These are phyloP conservation scores for Alternaria consortialis DNA, from an alignment of 2,329 filamentous ascomycete genomes.

Conservation along the genomic window DNA sequence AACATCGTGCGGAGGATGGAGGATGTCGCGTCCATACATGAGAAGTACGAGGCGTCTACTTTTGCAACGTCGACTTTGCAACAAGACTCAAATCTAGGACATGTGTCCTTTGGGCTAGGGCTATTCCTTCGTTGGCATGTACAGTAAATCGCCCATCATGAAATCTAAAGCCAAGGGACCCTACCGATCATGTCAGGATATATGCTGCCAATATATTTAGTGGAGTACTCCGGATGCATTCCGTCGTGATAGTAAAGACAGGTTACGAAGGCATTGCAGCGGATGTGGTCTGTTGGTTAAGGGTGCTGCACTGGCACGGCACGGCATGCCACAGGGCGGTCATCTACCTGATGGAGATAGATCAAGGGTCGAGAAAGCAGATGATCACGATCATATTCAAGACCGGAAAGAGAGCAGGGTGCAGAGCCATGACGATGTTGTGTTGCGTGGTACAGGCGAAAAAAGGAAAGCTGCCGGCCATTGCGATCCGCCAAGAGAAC, in stretches of 20 bases:
- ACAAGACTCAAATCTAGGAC: no score
- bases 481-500: neutral
- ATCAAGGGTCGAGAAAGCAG: neutral
- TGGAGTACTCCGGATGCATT: neutral
- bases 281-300: no score
- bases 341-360: neutral
- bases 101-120: neutral
- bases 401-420: neutral
- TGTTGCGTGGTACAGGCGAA: neutral
- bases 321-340: neutral
- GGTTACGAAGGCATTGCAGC: no score
- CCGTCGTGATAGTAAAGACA: neutral
- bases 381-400: neutral
- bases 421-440: neutral
- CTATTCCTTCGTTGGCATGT: neutral
- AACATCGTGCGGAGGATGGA: no score
- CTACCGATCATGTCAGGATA: neutral
- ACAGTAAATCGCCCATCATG: neutral
- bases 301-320: neutral
- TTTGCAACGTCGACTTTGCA: no score
- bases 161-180: neutral
- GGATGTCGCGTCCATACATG: no score
- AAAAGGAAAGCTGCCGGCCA: neutral
- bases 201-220: neutral
- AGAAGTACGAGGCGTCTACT: no score